Conservation (phyloP, 2,329 filamentous ascomycete species). For the Trichoderma koningii region DNA sequence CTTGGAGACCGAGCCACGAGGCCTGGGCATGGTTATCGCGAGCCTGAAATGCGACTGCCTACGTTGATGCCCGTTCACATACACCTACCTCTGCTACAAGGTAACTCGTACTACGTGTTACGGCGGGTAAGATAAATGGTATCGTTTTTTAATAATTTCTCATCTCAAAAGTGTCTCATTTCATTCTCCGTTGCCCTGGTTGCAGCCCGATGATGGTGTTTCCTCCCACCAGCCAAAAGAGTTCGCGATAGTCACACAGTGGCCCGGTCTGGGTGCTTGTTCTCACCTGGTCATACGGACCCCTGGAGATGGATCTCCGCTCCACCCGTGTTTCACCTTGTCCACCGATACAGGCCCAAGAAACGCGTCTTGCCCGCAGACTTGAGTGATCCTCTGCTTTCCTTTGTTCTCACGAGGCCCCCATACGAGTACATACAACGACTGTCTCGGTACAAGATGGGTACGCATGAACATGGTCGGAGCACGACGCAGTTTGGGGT, state of each 20-base stretch:
- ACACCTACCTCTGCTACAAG: too few relatives aligned
- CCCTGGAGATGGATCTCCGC: slow-evolving; percentile 22
- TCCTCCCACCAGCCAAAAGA: background rate
- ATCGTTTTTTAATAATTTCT: too few relatives aligned
- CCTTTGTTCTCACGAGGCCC: background rate
- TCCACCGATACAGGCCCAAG: slow-evolving; percentile 2
- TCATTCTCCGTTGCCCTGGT: too few relatives aligned
- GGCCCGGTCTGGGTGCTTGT: background rate
- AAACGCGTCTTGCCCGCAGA: slow-evolving; percentile 3
- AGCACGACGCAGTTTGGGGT: background rate
- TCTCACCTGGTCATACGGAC: slow-evolving; percentile 11
- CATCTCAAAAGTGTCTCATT: too few relatives aligned
- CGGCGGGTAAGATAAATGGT: too few relatives aligned
- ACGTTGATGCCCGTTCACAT: too few relatives aligned
- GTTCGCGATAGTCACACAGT: slow-evolving; percentile 1
- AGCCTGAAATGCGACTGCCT: too few relatives aligned
- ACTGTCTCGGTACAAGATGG: background rate
- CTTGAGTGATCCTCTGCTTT: background rate
- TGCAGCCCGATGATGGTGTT: too few relatives aligned
- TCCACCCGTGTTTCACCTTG: slow-evolving; percentile 28
- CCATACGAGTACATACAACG: background rate
- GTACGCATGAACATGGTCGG: background rate
- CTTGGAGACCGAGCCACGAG: background rate
- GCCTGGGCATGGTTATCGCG: background rate
- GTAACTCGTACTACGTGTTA: too few relatives aligned